phyloP scores from a whole-genome alignment of 768 basidiomycete genomes.

The Coprinopsis marcescibilis region DNA sequence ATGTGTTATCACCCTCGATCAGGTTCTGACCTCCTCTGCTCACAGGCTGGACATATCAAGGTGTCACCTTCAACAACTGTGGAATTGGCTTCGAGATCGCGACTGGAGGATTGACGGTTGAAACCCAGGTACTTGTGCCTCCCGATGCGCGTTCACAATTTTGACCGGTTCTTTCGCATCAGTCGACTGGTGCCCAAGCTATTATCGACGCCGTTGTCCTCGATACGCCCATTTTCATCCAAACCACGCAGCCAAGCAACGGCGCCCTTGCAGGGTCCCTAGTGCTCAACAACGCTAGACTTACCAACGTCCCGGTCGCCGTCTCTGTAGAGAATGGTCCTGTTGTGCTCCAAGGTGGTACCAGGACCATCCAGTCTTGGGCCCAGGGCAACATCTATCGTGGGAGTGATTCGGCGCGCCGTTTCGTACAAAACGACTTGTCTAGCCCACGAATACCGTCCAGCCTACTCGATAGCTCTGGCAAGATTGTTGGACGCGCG shows the following conservation, averaged over 20 bases:
- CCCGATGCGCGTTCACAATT: no score
- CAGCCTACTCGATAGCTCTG: conserved; percentile 49
- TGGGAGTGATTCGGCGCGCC: conserved; percentile 37
- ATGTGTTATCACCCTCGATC: neutral
- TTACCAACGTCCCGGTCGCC: conserved; percentile 55
- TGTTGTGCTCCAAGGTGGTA: conserved; percentile 54
- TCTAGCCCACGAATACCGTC: conserved; percentile 46
- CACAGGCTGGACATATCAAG: conserved; percentile 27
- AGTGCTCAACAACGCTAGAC: conserved; percentile 57
- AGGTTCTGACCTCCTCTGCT: neutral
- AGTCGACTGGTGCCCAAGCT: conserved; percentile 55
- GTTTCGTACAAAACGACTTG: conserved; percentile 49
- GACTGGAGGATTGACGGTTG: conserved; percentile 39
- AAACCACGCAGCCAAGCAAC: conserved; percentile 41
- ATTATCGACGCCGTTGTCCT: conserved; percentile 59
- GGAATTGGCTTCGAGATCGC: conserved; percentile 51
- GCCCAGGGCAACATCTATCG: conserved; percentile 70
- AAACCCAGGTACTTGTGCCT: conserved; percentile 35
- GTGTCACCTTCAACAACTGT: conserved; percentile 23
- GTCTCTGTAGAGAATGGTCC: conserved; percentile 51
- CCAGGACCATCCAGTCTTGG: conserved; percentile 60
- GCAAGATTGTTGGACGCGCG: conserved; percentile 53
- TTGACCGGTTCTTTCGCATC: no score
- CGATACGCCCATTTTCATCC: conserved; percentile 59
- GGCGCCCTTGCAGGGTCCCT: conserved; percentile 51